Percentiles rank a stretch among this genome's conserved stretches.
Evolutionary conservation across 1,139 yeast genomes (phyloP).

Genomic region (Candida sojae): DNA sequence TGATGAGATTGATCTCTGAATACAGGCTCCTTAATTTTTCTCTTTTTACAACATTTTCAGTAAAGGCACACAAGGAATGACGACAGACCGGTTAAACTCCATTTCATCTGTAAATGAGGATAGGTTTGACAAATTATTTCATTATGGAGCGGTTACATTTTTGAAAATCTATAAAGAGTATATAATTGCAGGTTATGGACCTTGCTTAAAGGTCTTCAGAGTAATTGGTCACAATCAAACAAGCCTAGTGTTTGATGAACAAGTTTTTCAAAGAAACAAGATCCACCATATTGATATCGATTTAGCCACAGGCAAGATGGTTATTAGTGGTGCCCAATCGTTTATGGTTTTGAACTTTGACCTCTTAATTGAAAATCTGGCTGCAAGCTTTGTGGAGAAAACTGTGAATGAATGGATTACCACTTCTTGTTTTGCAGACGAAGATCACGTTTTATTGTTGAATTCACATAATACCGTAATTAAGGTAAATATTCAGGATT

Average conservation of each 20-base stretch:
- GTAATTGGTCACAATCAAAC: constrained; percentile 30
- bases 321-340: constrained; percentile 76
- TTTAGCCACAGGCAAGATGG: constrained; percentile 29
- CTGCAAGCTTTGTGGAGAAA: constrained; percentile 34
- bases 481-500: constrained; percentile 35
- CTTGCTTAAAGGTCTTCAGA: constrained; percentile 57
- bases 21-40: no score
- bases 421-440: constrained; percentile 50
- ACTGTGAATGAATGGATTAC: constrained; percentile 79
- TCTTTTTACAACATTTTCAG: no score
- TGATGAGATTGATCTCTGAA: not conserved
- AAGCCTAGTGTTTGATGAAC: constrained; percentile 36
- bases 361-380: constrained; percentile 19
- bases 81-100: constrained; percentile 10
- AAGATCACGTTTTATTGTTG: constrained; percentile 48
- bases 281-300: constrained; percentile 68
- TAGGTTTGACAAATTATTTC: constrained; percentile 20
- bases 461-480: constrained; percentile 82
- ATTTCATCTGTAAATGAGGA: constrained; percentile 23
- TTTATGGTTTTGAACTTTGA: constrained; percentile 41
- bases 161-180: constrained; percentile 44
- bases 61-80: not conserved
- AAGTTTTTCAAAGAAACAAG: constrained; percentile 67
- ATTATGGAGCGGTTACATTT: constrained; percentile 77
- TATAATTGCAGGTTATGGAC: constrained; percentile 77